Conservation (phyloP, 305 asterid species). For the Solanum hybrid region DNA sequence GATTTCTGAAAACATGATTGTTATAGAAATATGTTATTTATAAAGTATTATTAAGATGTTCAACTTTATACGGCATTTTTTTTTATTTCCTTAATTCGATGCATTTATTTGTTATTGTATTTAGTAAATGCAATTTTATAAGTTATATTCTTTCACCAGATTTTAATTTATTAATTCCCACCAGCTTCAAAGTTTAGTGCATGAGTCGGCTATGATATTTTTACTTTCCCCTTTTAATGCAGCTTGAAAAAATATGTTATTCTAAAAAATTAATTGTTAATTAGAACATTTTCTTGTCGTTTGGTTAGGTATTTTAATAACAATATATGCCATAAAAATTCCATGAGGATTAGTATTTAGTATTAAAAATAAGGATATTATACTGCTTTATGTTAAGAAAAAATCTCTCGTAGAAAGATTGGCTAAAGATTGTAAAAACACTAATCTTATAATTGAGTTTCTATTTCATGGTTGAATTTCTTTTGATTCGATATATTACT, state of each 20-base stretch:
- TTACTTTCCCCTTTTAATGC: neutral
- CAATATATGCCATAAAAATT: neutral
- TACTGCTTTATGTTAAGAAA: neutral
- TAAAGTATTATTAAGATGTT: neutral
- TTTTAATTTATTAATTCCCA: neutral
- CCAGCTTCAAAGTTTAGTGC: neutral
- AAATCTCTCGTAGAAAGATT: neutral
- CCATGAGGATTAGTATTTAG: neutral
- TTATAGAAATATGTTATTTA: no score
- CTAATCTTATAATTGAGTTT: neutral
- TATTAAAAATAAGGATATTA: no score
- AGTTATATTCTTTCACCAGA: neutral
- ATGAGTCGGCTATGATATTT: neutral
- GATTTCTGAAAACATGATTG: no score
- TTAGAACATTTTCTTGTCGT: neutral
- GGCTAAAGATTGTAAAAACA: neutral
- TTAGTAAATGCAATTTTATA: neutral
- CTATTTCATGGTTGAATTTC: neutral
- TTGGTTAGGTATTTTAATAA: neutral
- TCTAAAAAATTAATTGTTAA: neutral
- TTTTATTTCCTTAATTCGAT: neutral
- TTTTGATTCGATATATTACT: neutral
- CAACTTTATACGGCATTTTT: neutral
- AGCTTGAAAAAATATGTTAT: no score
- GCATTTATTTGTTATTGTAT: neutral